Evolutionary conservation across 352 stramenopile species (phyloP).

Genomic region (Sclerospora graminicola): DNA sequence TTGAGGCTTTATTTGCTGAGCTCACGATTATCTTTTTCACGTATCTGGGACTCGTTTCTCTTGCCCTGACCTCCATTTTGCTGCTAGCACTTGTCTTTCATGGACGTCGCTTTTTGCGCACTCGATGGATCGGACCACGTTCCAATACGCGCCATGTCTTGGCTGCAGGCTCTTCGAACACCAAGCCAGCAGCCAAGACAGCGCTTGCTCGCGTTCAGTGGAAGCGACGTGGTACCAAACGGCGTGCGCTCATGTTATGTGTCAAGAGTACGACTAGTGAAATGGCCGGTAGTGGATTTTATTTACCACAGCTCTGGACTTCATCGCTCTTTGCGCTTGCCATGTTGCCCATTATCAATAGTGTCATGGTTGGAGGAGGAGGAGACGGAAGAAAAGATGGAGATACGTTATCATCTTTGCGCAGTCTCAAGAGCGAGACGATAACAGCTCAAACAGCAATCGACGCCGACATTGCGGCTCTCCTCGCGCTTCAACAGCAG

Average conservation of each 20-base stretch:
- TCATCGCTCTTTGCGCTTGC: constrained; percentile 27
- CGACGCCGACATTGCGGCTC: constrained; percentile 24
- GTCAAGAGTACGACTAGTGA: constrained; percentile 31
- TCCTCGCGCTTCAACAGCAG: constrained; percentile 29
- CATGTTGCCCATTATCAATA: constrained; percentile 38
- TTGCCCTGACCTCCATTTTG: constrained; percentile 17
- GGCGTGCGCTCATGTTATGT: constrained; percentile 19
- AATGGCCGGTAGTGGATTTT: constrained; percentile 31
- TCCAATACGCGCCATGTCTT: neutral
- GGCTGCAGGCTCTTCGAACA: too few species aligned
- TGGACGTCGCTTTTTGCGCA: constrained; percentile 14
- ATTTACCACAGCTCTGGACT: constrained; percentile 29
- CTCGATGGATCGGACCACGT: constrained; percentile 4
- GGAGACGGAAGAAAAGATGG: constrained; percentile 7
- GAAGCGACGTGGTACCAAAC: constrained; percentile 7
- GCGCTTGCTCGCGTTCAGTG: constrained; percentile 20
- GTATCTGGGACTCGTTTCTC: constrained; percentile 27
- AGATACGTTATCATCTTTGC: constrained; percentile 1
- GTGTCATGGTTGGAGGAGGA: constrained; percentile 24
- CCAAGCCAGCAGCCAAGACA: neutral
- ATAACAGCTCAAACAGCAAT: constrained; percentile 17
- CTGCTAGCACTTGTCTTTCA: constrained; percentile 22
- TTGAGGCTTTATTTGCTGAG: constrained; percentile 54
- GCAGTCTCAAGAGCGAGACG: constrained; percentile 15
- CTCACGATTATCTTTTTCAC: constrained; percentile 56